A percentile compares a stretch with the other conserved stretches of the same genome.
These are phyloP conservation scores for Eudorina sp. DNA, from an alignment of 139 green algal species.

Conservation along the genomic window DNA sequence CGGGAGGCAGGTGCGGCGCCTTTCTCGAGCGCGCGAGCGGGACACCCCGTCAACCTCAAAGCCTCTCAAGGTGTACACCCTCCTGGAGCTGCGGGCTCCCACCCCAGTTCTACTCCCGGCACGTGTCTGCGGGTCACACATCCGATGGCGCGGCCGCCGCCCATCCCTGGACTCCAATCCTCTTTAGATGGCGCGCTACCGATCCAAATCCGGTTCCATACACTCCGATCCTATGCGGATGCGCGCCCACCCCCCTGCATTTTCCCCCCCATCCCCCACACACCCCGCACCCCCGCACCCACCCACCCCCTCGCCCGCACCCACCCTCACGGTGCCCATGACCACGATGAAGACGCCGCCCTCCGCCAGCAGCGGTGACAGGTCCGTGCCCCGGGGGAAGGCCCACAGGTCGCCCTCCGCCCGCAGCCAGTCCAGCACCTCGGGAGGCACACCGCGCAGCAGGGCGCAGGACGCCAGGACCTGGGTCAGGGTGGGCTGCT, in stretches of 20 bases:
- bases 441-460: constrained; percentile 3
- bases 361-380: constrained; percentile 9
- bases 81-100: neutral
- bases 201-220: too few relatives aligned
- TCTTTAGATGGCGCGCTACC: too few relatives aligned
- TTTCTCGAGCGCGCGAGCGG: too few relatives aligned
- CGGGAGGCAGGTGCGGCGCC: too few relatives aligned
- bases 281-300: too few relatives aligned
- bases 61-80: neutral
- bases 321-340: constrained; percentile 52
- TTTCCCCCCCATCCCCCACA: neutral
- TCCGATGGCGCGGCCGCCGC: too few relatives aligned
- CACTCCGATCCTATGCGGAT: too few relatives aligned
- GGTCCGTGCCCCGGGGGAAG: constrained; percentile 31
- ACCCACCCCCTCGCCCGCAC: neutral
- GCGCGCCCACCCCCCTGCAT: neutral
- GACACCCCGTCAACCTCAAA: too few relatives aligned
- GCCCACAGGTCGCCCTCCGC: constrained; percentile 40
- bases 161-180: too few relatives aligned
- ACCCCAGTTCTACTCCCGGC: neutral
- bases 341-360: constrained; percentile 60
- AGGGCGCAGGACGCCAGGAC: constrained; percentile 31
- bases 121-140: too few relatives aligned
- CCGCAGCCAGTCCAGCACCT: constrained; percentile 32
- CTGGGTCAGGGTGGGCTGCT: constrained; percentile 27